phyloP scores from a whole-genome alignment of 306 rosid species.

The Gynostemma pentaphyllum region DNA sequence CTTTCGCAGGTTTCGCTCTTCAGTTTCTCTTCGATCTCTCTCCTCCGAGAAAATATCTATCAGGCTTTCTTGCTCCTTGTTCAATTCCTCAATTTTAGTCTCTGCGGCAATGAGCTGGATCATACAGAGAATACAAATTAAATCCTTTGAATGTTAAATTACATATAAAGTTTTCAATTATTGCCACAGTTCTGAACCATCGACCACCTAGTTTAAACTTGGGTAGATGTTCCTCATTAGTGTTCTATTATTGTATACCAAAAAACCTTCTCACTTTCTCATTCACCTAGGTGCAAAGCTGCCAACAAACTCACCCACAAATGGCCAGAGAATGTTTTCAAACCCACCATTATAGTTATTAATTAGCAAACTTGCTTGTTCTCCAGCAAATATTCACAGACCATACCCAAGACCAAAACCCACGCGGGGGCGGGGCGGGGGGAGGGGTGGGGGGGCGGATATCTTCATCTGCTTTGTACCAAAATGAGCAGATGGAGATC shows the following conservation, averaged over 20 bases:
- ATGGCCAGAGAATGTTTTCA: neutral
- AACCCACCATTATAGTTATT: no score
- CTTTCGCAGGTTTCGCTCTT: slow-evolving; percentile 55
- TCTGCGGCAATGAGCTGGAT: slow-evolving; percentile 45
- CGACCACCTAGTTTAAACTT: neutral
- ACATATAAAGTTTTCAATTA: no score
- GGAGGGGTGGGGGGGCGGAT: no score
- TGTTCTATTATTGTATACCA: no score
- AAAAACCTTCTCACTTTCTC: neutral
- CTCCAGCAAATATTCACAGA: no score
- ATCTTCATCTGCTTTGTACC: no score
- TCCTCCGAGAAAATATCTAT: slow-evolving; percentile 77
- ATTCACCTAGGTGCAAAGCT: neutral
- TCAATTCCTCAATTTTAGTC: slow-evolving; percentile 46
- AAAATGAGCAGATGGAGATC: neutral
- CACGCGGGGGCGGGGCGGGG: no score
- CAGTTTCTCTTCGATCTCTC: slow-evolving; percentile 60
- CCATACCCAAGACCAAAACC: no score
- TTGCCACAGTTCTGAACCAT: neutral
- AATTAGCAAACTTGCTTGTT: no score
- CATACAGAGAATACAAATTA: neutral
- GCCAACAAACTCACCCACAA: neutral
- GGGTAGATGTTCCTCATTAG: neutral
- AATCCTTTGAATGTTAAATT: neutral
- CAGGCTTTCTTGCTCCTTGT: slow-evolving; percentile 63